Percentiles rank a stretch among this genome's conserved stretches.
Conservation (phyloP, 192 early-diverging fungal genomes). For the Umbelopsis ramanniana region DNA sequence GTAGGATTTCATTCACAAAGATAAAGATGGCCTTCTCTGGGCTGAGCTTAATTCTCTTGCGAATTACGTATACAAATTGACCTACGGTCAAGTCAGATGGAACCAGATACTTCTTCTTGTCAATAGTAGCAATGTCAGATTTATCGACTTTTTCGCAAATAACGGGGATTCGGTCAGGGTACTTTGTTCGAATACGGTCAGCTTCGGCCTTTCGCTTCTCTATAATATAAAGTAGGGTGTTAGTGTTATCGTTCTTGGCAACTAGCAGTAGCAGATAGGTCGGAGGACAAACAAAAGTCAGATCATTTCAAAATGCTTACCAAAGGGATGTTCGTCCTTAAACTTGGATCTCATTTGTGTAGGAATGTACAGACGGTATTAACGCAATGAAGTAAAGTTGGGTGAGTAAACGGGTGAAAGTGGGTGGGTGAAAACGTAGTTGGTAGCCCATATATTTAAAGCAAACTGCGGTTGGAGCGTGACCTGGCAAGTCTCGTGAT, state of each 20-base stretch:
- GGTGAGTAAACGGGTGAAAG: background rate
- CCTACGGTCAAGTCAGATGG: constrained; percentile 96
- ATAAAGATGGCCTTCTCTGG: constrained; percentile 99
- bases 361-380: constrained; percentile 1
- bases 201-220: constrained; percentile 97
- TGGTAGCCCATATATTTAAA: constrained; percentile 15
- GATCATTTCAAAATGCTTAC: constrained; percentile 50
- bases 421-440: constrained; percentile 1
- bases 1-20: constrained; percentile 96
- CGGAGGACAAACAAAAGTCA: background rate
- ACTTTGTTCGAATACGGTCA: constrained; percentile 95
- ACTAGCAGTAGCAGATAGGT: background rate
- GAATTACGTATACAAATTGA: constrained; percentile 96
- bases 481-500: constrained; percentile 21
- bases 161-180: constrained; percentile 89
- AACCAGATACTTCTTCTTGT: constrained; percentile 99
- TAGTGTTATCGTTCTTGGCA: constrained; percentile 10
- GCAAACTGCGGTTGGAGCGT: constrained; percentile 19
- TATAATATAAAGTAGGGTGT: constrained; percentile 36
- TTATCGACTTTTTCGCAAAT: constrained; percentile 98
- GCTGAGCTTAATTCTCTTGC: constrained; percentile 95
- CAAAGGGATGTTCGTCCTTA: constrained; percentile 96
- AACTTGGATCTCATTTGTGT: constrained; percentile 83
- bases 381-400: background rate
- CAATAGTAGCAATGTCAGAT: constrained; percentile 93